Evolutionary conservation across 2,329 filamentous ascomycete species (phyloP).

Genomic region (Myotisia sp.): DNA sequence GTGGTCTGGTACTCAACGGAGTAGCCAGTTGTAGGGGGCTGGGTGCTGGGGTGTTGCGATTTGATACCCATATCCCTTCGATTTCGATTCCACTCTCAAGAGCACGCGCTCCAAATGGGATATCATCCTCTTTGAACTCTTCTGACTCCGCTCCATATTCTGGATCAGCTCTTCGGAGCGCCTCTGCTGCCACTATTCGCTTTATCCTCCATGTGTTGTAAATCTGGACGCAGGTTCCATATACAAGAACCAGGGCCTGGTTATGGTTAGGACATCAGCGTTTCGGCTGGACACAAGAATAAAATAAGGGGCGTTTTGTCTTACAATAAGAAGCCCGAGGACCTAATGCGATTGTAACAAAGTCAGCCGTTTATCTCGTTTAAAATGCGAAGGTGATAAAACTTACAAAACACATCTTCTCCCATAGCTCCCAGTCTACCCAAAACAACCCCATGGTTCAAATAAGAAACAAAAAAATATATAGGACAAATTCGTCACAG

Average conservation of each 20-base stretch:
- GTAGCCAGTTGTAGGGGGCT: slow-evolving; percentile 16
- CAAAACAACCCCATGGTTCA: slow-evolving; percentile 48
- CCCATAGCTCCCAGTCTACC: slow-evolving; percentile 62
- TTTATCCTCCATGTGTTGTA: slow-evolving; percentile 43
- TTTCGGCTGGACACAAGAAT: too few relatives aligned
- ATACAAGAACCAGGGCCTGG: slow-evolving; percentile 49
- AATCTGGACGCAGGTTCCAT: slow-evolving; percentile 52
- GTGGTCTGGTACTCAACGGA: slow-evolving; percentile 13
- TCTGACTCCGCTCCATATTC: slow-evolving; percentile 38
- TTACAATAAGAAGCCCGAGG: slow-evolving; percentile 54
- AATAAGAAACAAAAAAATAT: too few relatives aligned
- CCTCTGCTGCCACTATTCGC: slow-evolving; percentile 50
- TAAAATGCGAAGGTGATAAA: background rate
- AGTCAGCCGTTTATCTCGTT: slow-evolving; percentile 11
- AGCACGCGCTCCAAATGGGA: slow-evolving; percentile 76
- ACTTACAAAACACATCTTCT: slow-evolving; percentile 80
- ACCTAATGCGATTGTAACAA: slow-evolving; percentile 39
- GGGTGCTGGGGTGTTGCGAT: slow-evolving; percentile 26
- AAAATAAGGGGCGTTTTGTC: slow-evolving; percentile 10
- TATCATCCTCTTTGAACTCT: slow-evolving; percentile 46
- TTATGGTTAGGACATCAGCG: slow-evolving; percentile 5
- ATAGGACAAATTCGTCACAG: too few relatives aligned
- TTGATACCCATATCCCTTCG: slow-evolving; percentile 68
- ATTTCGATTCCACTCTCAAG: slow-evolving; percentile 71
- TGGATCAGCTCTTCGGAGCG: slow-evolving; percentile 44